Evolutionary conservation across 1,139 yeast genomes (phyloP), one percentile per base, ranked within the genome.

Genomic region (Candida sanyaensis): DNA sequence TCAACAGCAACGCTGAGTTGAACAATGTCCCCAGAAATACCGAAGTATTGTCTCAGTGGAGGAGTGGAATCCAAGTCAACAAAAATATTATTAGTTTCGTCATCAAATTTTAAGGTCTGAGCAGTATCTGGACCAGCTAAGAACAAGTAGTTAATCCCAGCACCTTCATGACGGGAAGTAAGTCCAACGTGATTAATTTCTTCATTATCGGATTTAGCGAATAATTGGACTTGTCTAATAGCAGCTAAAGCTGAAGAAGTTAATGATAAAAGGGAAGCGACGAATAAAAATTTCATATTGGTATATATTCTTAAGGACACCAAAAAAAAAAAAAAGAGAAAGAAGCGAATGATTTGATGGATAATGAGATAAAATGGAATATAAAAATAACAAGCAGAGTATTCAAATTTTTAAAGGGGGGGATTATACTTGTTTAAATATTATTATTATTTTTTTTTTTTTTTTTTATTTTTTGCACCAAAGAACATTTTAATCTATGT

Each of bases 141-240:
- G 60, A 75, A 71, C 43, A 72, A 58, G 60, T 75, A 79, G 66
- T 75, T 70, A 56, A 78, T 63, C 50, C 77, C 86, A 42, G 86
- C 85, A 60, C 86, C 86, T 63, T 77, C 83, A 59, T 79, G 85
- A 41, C 54, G 53, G 29, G 69, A 55, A 40, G 60, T 50, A 42
- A 78, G 54, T 40, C 70, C 73, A 32, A 60, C 47, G 26, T 68
- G 69, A 54, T 59, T 53, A 43, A 64, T 42, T 12, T 53, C 56
- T 30, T 42, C 45, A 45, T 57, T 52, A 38, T 63, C 57, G 11
- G 77, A 65, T 43, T 56, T 42, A 45, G 57, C 63, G 41, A 42
- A 51, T 24, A 65, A 56, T 43, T 51, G 55, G 31, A 57, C 49
- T 23, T 41, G 46, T 40, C 54, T 43, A 37, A 61, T 45, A 42